Conservation (phyloP, 805 yeast genomes). For the Zygosaccharomyces bisporus region DNA sequence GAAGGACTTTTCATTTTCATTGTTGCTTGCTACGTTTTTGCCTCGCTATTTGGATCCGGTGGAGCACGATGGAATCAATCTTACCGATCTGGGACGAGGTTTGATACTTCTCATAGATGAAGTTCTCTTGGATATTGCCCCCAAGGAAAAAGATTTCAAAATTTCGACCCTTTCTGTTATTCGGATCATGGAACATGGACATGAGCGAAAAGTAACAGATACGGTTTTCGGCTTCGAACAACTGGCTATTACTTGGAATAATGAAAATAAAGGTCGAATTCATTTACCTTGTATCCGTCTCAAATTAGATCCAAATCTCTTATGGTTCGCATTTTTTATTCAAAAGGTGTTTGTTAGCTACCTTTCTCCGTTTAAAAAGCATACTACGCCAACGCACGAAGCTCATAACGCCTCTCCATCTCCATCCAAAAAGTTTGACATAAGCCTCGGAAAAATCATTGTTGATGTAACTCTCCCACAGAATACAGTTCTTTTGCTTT, state of each 20-base stretch:
- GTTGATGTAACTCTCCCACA: slow-evolving; percentile 30
- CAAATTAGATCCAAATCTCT: slow-evolving; percentile 29
- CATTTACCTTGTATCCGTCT: slow-evolving; percentile 24
- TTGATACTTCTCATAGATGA: slow-evolving; percentile 23
- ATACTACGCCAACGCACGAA: not conserved
- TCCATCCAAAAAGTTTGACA: slow-evolving; percentile 2
- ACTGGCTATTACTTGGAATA: slow-evolving; percentile 9
- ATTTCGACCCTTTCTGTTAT: slow-evolving; percentile 20
- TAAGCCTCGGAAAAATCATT: slow-evolving; percentile 21
- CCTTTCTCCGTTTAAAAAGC: slow-evolving; percentile 7
- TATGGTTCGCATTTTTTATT: slow-evolving; percentile 29
- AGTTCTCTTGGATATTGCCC: slow-evolving; percentile 15
- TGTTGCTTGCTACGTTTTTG: slow-evolving; percentile 23
- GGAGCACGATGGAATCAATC: slow-evolving; percentile 16
- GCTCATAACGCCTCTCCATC: not conserved
- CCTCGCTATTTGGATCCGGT: slow-evolving; percentile 27
- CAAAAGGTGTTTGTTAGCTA: slow-evolving; percentile 16
- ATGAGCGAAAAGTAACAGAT: slow-evolving; percentile 14
- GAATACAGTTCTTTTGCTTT: slow-evolving; percentile 24
- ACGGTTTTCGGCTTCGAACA: slow-evolving; percentile 18
- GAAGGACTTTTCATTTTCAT: slow-evolving; percentile 25
- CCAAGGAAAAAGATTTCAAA: slow-evolving; percentile 12
- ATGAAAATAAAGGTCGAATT: not conserved
- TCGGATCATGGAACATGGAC: slow-evolving; percentile 25
- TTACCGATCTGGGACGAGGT: slow-evolving; percentile 28